Evolutionary conservation across 2,329 filamentous ascomycete species (phyloP), one percentile per base, ranked within the genome.

Genomic region (Calonectria ilicicola): DNA sequence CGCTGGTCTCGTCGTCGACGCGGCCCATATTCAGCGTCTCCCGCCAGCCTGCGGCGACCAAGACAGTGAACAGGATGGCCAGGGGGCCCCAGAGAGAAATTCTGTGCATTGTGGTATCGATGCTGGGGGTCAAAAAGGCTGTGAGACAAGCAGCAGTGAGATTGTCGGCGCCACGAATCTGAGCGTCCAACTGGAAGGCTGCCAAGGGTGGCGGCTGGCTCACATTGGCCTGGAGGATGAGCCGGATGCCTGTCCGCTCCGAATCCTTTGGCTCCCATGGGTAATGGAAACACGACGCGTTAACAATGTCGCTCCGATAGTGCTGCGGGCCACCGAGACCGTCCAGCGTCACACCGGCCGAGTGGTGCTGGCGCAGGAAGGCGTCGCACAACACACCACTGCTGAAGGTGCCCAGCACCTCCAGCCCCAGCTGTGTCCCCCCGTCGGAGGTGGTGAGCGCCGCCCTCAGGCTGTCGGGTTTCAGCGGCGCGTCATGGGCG

Each of bases 221-320:
- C 14, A 93, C 64, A 2, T 44, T 60, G 44, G 77, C 76, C 3
- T 65, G 3, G 1, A 76, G 21, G 0, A 70, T 21, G 0, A 58
- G 23, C 2, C 21, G 38, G 35, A 53, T 15, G 42, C 26, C n/a
- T 26, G 27, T 23, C 32, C 29, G 2, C 3, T 76, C 70, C 9
- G 35, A 12, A 26, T 58, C n/a, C 1, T 65, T 29, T 15, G 23
- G n/a, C 5, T 38, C 26, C 19, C 10, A 44, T 15, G 21, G 10
- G 17, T 12, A 10, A 0, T 44, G 62, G 4, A 12, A 2, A 58
- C 77, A 79, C 10, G 77, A 75, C 49, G 74, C 64, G 44, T 79
- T 79, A 5, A 56, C 67, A 17, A 76, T 42, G 7, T 74, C 66
- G 26, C 74, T 72, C 26, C 49, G 40, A 5, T 78, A 78, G n/a